Evolutionary conservation across 2,329 filamentous ascomycete genomes (phyloP), one percentile per base, ranked within the genome.

Genomic region (Phialocephala subalpina): DNA sequence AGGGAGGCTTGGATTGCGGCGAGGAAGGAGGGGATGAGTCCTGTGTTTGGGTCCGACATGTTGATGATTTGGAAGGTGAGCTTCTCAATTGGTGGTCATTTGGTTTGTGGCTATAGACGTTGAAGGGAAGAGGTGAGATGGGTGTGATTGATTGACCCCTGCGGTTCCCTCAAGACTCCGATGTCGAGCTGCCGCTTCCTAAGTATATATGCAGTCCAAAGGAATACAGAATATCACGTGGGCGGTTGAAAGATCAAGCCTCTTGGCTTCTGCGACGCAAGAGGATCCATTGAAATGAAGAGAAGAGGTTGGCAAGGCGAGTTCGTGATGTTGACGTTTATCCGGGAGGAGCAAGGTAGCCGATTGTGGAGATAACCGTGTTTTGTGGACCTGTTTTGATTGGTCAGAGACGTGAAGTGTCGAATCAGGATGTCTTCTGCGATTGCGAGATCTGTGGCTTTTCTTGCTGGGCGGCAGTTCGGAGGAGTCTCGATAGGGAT

Each of bases 1-100:
- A 84, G 71, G 58, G 78, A 79, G 29, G 82, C 82, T 73, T 84
- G 82, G 33, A 84, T 75, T 29, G 82, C 82, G 0, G 78, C 81
- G 1, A 82, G 65, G 65, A 83, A 80, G 25, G 82, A 82, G 63
- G 75, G 70, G 35, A 77, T 49, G 14, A 80, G 69, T 11, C 77
- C 75, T 2, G 65, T 56, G 0, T 88, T 71, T 16, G 27, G 27
- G 25, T 22, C 16, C 12, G 52, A 35, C 52, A 56, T 57, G 25
- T 12, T 53, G 49, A 18, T 22, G 9, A 49, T 7, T 33, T 33
- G 29, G 29, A 33, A 4, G 9, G 29, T 5, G 29, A 33, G 29
- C 29, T 9, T 4, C 29, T 33, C 29, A 33, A 14, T 52, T 27
- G 4, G 2, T 8, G 22, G 22, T 52, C 12, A 22, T 47, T 42